A percentile compares a stretch with the other conserved stretches of the same genome.
These are phyloP conservation scores for Batrachochytrium dendrobatidis DNA, from an alignment of 371 early-diverging fungal genomes.

Conservation along the genomic window DNA sequence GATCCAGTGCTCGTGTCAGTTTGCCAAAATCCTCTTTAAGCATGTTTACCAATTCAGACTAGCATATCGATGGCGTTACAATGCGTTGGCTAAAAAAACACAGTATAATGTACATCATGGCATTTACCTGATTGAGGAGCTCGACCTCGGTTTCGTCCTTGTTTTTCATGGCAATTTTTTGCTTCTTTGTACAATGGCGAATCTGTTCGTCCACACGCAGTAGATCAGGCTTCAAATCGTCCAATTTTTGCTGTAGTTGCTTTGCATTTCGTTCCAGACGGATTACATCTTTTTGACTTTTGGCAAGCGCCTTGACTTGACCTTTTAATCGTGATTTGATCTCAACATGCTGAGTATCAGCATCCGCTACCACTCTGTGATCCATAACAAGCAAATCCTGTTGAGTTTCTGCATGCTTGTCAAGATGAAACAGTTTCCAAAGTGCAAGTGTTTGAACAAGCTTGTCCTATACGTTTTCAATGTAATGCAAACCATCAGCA, in stretches of 20 bases:
- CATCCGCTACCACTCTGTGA: constrained; percentile 43
- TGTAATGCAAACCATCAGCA: neutral
- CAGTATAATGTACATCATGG: too few species aligned
- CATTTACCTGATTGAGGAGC: constrained; percentile 18
- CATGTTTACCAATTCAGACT: constrained; percentile 13
- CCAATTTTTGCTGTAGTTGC: neutral
- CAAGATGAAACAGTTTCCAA: constrained; percentile 83
- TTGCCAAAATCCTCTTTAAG: constrained; percentile 20
- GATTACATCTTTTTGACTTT: constrained; percentile 8
- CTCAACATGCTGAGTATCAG: constrained; percentile 64
- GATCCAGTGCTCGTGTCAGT: constrained; percentile 16
- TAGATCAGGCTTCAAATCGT: constrained; percentile 29
- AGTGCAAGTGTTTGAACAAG: constrained; percentile 61
- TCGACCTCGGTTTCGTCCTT: constrained; percentile 40
- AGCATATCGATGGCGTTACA: too few species aligned
- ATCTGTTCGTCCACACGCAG: constrained; percentile 67
- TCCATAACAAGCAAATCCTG: constrained; percentile 40
- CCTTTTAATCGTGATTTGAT: constrained; percentile 66
- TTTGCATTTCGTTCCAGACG: neutral
- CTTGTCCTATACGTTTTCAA: constrained; percentile 27
- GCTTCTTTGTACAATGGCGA: constrained; percentile 56
- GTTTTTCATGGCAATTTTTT: constrained; percentile 56
- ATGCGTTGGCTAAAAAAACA: too few species aligned
- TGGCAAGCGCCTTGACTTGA: constrained; percentile 59
- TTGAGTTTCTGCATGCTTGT: constrained; percentile 14